Evolutionary conservation across 306 rosid species (phyloP).

Genomic region (Ziziphus jujuba): DNA sequence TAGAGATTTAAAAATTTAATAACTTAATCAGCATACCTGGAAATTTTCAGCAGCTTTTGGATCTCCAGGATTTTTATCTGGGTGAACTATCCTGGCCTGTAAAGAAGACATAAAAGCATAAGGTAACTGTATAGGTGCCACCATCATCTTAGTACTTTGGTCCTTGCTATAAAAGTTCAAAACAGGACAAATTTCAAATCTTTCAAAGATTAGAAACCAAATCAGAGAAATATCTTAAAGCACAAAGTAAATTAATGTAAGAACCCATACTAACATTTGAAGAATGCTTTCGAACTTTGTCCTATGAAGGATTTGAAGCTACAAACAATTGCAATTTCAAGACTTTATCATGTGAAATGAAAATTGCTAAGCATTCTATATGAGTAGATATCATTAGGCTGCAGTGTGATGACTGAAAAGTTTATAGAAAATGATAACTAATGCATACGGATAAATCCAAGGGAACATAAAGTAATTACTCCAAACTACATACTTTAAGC

Average conservation of each 20-base stretch:
- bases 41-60: constrained; percentile 87
- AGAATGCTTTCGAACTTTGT: not conserved
- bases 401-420: not conserved
- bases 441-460: not conserved
- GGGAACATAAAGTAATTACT: not conserved
- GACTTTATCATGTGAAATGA: not conserved
- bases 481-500: not conserved
- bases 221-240: not conserved
- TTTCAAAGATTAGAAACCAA: not conserved
- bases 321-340: not conserved
- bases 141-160: not conserved
- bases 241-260: not conserved
- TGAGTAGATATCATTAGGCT: not conserved
- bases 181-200: not conserved
- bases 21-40: constrained; percentile 51
- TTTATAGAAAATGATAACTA: not conserved
- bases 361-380: not conserved
- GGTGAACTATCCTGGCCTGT: constrained; percentile 93
- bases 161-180: not conserved
- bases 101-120: constrained; percentile 10
- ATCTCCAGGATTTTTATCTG: constrained; percentile 94
- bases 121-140: not conserved
- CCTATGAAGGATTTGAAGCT: not conserved
- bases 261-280: not conserved
- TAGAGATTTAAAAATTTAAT: not conserved